Evolutionary conservation across 2,329 filamentous ascomycete species (phyloP), one percentile per base, ranked within the genome.

Genomic region (Ophiostoma montium): DNA sequence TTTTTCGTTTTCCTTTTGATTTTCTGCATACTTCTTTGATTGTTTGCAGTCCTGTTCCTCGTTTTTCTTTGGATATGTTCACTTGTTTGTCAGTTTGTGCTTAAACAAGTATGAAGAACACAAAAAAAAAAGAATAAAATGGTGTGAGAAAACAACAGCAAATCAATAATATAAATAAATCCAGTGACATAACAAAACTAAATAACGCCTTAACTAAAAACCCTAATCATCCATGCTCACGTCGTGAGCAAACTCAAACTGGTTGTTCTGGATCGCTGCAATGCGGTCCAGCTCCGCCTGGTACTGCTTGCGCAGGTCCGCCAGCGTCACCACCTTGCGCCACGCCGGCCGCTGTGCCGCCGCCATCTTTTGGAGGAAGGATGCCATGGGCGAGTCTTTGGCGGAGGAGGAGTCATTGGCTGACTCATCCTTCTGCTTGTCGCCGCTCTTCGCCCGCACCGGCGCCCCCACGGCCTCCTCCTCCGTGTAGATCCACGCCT

Each of bases 201-300:
- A 39, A 39, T 31, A 41, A 35, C 23, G 10, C n/a, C n/a, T n/a
- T n/a, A 16, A 27, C 19, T 15, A 18, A n/a, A 33, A 6, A 43
- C 30, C 47, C 47, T 32, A 49, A 49, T 75, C 64, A 56, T 75
- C 72, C 73, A 78, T 78, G 50, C 65, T 59, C 55, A 76, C 71
- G 48, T 70, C 67, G 19, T 67, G 72, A 35, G 72, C 70, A 53
- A 95, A 86, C 15, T 84, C 84, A 70, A 94, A 95, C 61, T 94
- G 80, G 51, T 94, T 88, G 60, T 86, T 85, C 65, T 92, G 82
- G 62, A 95, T 88, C 48, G 86, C 84, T 47, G 84, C 86, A 57
- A 92, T 83, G 54, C 87, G 76, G 65, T 98, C 92, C 60, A 98
- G 68, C 65, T 96, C 88, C 21, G 76, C 78, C 66, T 94, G 86